Evolutionary conservation across 2,329 filamentous ascomycete species (phyloP).

Genomic region (Sordariomycetes sp.): DNA sequence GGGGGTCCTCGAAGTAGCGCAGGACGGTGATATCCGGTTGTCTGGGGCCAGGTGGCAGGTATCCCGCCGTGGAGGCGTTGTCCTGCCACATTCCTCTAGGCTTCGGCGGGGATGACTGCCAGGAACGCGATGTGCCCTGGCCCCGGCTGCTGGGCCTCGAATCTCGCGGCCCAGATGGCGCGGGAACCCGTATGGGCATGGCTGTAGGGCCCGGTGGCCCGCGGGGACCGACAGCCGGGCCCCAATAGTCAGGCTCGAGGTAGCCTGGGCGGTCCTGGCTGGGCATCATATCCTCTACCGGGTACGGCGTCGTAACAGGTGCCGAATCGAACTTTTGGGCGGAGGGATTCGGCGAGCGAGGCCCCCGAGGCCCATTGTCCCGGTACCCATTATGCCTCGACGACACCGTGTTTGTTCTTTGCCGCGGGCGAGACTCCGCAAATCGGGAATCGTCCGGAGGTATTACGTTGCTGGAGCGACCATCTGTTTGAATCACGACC

Average conservation of each 20-base stretch:
- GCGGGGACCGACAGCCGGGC: slow-evolving; percentile 12
- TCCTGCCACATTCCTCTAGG: background rate
- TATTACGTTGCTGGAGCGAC: background rate
- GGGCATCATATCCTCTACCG: slow-evolving; percentile 17
- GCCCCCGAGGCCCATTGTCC: slow-evolving; percentile 1
- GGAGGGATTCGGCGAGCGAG: slow-evolving; percentile 19
- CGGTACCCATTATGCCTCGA: background rate
- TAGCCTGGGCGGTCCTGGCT: slow-evolving; percentile 9
- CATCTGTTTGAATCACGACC: background rate
- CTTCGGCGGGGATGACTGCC: slow-evolving; percentile 2
- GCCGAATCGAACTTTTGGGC: slow-evolving; percentile 8
- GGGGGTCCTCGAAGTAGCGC: slow-evolving; percentile 42
- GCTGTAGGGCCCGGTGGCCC: slow-evolving; percentile 7
- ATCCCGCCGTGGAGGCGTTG: background rate
- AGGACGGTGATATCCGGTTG: slow-evolving; percentile 15
- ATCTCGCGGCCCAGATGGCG: slow-evolving; percentile 9
- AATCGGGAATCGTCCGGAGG: background rate
- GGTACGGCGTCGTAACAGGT: slow-evolving; percentile 13
- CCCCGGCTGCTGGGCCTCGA: slow-evolving; percentile 10
- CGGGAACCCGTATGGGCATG: slow-evolving; percentile 9
- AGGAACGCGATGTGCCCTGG: background rate
- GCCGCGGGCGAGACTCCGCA: background rate
- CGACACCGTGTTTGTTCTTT: background rate
- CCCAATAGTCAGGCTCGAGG: slow-evolving; percentile 6
- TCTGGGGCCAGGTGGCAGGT: background rate